Conservation (phyloP, 768 basidiomycete species). For the Xerocomellus chrysenteron region DNA sequence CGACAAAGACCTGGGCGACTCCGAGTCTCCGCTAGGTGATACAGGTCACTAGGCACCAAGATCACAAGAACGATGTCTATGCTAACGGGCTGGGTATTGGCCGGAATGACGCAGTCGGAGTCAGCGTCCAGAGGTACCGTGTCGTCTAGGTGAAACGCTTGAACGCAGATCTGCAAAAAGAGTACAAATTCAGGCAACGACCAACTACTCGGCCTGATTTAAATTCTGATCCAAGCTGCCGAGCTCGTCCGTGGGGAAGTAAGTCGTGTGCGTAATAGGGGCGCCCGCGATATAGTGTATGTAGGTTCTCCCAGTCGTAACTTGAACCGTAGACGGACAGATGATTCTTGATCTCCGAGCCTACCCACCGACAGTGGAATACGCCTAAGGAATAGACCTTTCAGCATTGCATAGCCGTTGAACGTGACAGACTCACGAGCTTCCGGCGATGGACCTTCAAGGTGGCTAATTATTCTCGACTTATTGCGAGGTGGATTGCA, state of each 20-base stretch:
- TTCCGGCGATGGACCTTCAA: no score
- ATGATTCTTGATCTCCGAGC: no score
- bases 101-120: background rate
- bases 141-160: constrained; percentile 55
- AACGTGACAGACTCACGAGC: no score
- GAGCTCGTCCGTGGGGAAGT: constrained; percentile 95
- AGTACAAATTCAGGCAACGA: background rate
- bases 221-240: constrained; percentile 60
- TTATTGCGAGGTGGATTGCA: no score
- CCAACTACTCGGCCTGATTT: background rate
- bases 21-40: no score
- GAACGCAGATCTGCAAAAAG: constrained; percentile 69
- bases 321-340: no score
- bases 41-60: constrained; percentile 10
- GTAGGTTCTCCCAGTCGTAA: constrained; percentile 48
- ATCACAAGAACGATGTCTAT: constrained; percentile 31
- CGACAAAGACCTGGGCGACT: background rate
- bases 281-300: constrained; percentile 88
- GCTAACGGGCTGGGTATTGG: constrained; percentile 29
- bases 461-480: no score
- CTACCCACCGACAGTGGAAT: no score
- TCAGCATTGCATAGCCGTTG: no score
- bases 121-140: no score
- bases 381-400: no score
- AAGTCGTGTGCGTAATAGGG: constrained; percentile 95